Conservation (phyloP, 1,139 yeast genomes). For the Taphrina flavorubra region DNA sequence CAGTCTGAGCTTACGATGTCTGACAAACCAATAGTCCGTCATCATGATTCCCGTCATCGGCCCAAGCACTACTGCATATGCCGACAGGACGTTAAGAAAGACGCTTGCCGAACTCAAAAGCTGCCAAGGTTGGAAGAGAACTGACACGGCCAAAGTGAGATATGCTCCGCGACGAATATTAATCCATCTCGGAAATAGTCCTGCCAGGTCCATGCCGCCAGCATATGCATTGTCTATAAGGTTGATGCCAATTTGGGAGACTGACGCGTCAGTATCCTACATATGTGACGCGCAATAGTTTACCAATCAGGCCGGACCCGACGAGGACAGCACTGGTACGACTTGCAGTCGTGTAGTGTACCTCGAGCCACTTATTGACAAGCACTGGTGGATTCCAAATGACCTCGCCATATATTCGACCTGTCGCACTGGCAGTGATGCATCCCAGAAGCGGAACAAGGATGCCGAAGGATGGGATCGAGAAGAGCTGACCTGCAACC, state of each 20-base stretch:
- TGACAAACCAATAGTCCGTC: slow-evolving; percentile 43
- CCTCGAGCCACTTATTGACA: slow-evolving; percentile 57
- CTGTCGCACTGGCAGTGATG: slow-evolving; percentile 81
- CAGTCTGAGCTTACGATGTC: slow-evolving; percentile 56
- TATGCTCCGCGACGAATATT: slow-evolving; percentile 55
- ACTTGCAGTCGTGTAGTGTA: slow-evolving; percentile 47
- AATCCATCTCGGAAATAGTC: slow-evolving; percentile 61
- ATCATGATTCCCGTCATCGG: slow-evolving; percentile 51
- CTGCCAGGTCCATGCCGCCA: slow-evolving; percentile 65
- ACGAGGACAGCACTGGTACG: slow-evolving; percentile 88
- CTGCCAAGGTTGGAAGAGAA: slow-evolving; percentile 51
- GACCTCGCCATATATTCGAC: slow-evolving; percentile 68
- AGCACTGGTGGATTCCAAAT: slow-evolving; percentile 89
- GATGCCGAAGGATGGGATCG: slow-evolving; percentile 62
- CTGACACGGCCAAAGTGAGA: slow-evolving; percentile 25
- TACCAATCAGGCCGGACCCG: slow-evolving; percentile 68
- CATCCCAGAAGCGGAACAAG: slow-evolving; percentile 85
- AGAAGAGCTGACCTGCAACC: slow-evolving; percentile 28
- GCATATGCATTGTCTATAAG: slow-evolving; percentile 67
- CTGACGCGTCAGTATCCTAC: background rate
- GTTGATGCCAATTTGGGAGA: slow-evolving; percentile 49
- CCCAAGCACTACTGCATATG: slow-evolving; percentile 52
- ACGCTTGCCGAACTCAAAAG: slow-evolving; percentile 51
- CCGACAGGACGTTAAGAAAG: slow-evolving; percentile 51
- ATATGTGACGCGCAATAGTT: slow-evolving; percentile 77